Evolutionary conservation across 257 asterid species (phyloP).

Genomic region (Solanum infundibuliforme): DNA sequence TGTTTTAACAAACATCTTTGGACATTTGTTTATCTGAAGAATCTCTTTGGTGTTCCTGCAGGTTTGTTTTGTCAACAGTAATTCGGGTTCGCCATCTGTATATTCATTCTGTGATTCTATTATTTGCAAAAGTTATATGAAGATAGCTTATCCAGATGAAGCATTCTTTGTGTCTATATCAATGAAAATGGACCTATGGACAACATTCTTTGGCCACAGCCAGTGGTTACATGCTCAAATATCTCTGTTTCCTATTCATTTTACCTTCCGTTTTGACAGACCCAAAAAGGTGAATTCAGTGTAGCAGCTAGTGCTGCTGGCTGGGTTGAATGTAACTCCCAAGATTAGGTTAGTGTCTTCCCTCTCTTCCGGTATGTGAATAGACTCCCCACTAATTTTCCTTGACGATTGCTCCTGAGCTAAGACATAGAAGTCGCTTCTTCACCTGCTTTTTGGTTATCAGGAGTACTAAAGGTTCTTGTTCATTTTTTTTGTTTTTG

Average conservation of each 20-base stretch:
- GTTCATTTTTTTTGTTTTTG: not conserved
- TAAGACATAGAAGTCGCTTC: not conserved
- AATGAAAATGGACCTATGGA: conserved; percentile 3
- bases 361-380: not conserved
- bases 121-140: conserved; percentile 25
- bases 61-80: conserved; percentile 72
- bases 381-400: not conserved
- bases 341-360: not conserved
- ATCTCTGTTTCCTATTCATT: not conserved
- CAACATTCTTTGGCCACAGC: conserved; percentile 6
- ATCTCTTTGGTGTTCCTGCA: conserved; percentile 73
- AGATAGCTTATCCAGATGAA: conserved; percentile 16
- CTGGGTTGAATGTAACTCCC: not conserved
- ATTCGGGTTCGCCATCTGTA: conserved; percentile 43
- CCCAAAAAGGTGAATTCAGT: not conserved
- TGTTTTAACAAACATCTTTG: not conserved
- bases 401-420: not conserved
- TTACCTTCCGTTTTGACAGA: not conserved
- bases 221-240: not conserved
- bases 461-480: not conserved
- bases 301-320: not conserved
- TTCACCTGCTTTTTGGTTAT: not conserved
- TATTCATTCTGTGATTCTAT: conserved; percentile 31
- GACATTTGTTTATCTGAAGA: conserved; percentile 40
- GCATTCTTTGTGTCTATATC: conserved; percentile 4